Conservation (phyloP, 768 basidiomycete species). For the Chlorophyllum brunneum region DNA sequence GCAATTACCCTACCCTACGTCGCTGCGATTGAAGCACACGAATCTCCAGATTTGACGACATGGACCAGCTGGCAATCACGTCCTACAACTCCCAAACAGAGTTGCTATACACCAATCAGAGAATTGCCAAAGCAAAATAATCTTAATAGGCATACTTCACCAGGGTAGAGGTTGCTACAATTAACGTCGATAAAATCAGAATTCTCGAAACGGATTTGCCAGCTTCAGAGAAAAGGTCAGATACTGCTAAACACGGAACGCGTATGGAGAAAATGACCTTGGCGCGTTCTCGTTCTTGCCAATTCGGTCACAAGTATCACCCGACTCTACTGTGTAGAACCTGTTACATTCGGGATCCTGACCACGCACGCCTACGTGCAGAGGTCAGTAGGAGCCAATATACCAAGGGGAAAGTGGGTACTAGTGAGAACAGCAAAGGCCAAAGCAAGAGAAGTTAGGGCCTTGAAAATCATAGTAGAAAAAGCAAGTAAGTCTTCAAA, state of each 20-base stretch:
- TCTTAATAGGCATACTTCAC: slow-evolving; percentile 48
- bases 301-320: slow-evolving; percentile 57
- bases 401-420: not conserved
- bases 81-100: slow-evolving; percentile 54
- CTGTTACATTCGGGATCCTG: slow-evolving; percentile 35
- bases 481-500: too few relatives aligned
- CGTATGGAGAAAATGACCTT: slow-evolving; percentile 22
- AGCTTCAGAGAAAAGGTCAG: slow-evolving; percentile 32
- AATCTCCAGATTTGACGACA: slow-evolving; percentile 43
- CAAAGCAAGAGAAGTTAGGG: not conserved
- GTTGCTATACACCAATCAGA: too few relatives aligned
- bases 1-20: too few relatives aligned
- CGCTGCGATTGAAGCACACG: slow-evolving; percentile 41
- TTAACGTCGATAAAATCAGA: slow-evolving; percentile 40
- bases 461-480: slow-evolving; percentile 3
- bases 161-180: slow-evolving; percentile 54
- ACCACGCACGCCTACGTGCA: not conserved
- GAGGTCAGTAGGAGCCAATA: not conserved
- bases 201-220: slow-evolving; percentile 57
- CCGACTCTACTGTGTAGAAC: slow-evolving; percentile 43
- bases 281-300: slow-evolving; percentile 43
- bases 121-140: too few relatives aligned
- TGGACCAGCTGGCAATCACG: slow-evolving; percentile 54
- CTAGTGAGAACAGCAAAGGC: not conserved
- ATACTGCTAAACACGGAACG: not conserved